A percentile compares a stretch with the other conserved stretches of the same genome.
These are phyloP conservation scores for Aspergillus baeticus DNA, from an alignment of 495 filamentous ascomycete genomes.

Conservation along the genomic window DNA sequence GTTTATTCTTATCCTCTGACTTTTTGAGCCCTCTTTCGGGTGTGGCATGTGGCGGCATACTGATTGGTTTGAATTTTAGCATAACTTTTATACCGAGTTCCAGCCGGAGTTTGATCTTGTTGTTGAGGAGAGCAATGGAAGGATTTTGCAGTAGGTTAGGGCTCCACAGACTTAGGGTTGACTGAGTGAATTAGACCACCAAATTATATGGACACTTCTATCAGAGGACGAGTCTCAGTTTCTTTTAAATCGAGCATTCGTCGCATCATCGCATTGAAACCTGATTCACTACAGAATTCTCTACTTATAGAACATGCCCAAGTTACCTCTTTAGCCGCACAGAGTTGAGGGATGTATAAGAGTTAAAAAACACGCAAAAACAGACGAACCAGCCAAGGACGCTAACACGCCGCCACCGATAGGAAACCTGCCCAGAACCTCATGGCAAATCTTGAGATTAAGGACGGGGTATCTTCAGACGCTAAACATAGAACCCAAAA, in stretches of 20 bases:
- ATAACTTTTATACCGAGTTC: slow-evolving; percentile 47
- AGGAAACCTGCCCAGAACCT: slow-evolving; percentile 34
- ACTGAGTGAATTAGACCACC: too few relatives aligned
- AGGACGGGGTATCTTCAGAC: slow-evolving; percentile 44
- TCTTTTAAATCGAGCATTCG: too few relatives aligned
- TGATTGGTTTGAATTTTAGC: slow-evolving; percentile 25
- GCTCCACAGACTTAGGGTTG: too few relatives aligned
- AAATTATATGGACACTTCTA: too few relatives aligned
- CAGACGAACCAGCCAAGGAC: slow-evolving; percentile 15
- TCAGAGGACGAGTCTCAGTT: too few relatives aligned
- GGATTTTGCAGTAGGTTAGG: slow-evolving; percentile 27
- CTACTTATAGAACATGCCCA: too few relatives aligned
- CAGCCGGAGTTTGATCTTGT: slow-evolving; percentile 46
- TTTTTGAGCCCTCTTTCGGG: not conserved
- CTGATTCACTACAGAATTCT: too few relatives aligned
- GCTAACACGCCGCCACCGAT: slow-evolving; percentile 29
- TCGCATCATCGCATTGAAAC: too few relatives aligned
- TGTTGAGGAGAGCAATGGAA: slow-evolving; percentile 45
- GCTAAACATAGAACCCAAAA: slow-evolving; percentile 24
- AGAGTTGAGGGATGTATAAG: not conserved
- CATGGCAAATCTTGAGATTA: slow-evolving; percentile 38
- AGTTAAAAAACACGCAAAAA: not conserved
- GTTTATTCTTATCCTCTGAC: not conserved
- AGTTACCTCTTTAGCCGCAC: too few relatives aligned
- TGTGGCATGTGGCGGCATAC: not conserved